Evolutionary conservation across 306 rosid genomes (phyloP).

Genomic region (Dryas drummondii): DNA sequence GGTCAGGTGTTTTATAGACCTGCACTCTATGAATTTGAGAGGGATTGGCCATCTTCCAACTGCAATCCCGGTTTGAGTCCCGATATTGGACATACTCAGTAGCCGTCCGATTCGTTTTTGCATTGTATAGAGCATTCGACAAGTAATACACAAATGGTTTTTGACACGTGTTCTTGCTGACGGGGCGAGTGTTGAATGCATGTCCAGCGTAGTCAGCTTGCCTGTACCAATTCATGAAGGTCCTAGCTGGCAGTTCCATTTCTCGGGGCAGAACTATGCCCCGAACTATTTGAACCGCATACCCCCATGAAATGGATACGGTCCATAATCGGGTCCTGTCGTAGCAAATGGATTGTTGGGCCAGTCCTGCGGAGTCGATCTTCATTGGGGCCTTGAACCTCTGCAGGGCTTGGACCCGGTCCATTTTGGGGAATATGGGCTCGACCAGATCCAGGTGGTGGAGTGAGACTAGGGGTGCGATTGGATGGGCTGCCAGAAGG

Average conservation of each 20-base stretch:
- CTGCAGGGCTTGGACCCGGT: conserved; percentile 46
- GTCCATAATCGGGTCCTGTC: conserved; percentile 62
- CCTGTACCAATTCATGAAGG: conserved; percentile 64
- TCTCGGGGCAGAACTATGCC: conserved; percentile 55
- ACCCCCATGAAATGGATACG: conserved; percentile 70
- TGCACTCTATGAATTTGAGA: conserved; percentile 34
- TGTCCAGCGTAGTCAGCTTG: conserved; percentile 42
- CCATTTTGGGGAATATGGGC: conserved; percentile 64
- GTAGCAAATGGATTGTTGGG: conserved; percentile 80
- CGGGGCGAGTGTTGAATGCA: conserved; percentile 59
- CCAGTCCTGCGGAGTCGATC: conserved; percentile 55
- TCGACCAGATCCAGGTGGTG: conserved; percentile 74
- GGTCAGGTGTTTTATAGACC: conserved; percentile 53
- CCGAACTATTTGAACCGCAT: conserved; percentile 64
- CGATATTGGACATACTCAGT: conserved; percentile 36
- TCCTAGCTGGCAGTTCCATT: conserved; percentile 63
- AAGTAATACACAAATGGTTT: conserved; percentile 56
- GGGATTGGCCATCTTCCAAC: conserved; percentile 62
- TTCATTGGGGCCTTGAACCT: conserved; percentile 42
- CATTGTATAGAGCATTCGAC: neutral
- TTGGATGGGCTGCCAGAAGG: conserved; percentile 71
- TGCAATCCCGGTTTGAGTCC: conserved; percentile 31
- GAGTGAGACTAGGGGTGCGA: conserved; percentile 61
- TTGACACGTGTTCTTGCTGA: conserved; percentile 45
- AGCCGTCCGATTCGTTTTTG: conserved; percentile 17